Conservation (phyloP, 2,329 filamentous ascomycete species). For the Paraphaeosphaeria sporulosa region DNA sequence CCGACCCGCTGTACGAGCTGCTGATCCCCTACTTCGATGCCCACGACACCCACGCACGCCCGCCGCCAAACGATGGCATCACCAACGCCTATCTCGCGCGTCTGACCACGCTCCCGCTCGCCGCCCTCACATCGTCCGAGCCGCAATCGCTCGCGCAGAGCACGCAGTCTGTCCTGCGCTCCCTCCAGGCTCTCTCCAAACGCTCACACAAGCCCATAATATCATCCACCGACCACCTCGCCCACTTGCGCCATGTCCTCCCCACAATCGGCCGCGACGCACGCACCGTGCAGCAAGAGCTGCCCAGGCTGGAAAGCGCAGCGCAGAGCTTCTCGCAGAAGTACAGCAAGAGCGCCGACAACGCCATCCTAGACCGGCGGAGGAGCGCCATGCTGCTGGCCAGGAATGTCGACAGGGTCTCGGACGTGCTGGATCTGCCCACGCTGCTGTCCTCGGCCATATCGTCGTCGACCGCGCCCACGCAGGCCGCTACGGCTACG, state of each 20-base stretch:
- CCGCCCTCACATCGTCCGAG: conserved; percentile 76
- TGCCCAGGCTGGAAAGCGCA: conserved; percentile 80
- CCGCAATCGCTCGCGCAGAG: conserved; percentile 80
- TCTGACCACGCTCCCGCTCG: conserved; percentile 78
- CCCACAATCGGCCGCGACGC: conserved; percentile 72
- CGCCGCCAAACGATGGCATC: conserved; percentile 57
- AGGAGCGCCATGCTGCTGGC: conserved; percentile 82
- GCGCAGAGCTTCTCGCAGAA: conserved; percentile 82
- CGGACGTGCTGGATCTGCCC: conserved; percentile 90
- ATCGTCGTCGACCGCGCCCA: conserved; percentile 61
- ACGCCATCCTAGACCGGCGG: conserved; percentile 71
- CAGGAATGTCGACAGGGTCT: conserved; percentile 86
- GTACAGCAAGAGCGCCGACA: conserved; percentile 77
- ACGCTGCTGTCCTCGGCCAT: conserved; percentile 83
- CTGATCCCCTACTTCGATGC: conserved; percentile 68
- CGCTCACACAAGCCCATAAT: conserved; percentile 88
- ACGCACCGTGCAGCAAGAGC: conserved; percentile 70
- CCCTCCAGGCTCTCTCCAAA: conserved; percentile 87
- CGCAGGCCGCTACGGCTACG: conserved; percentile 49
- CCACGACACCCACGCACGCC: conserved; percentile 47
- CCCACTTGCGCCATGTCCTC: conserved; percentile 75
- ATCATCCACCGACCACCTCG: conserved; percentile 78
- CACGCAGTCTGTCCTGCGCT: conserved; percentile 80
- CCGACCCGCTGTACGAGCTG: conserved; percentile 77
- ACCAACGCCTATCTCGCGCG: conserved; percentile 77